Evolutionary conservation across 1,284 basidiomycete genomes (phyloP), one percentile per base, ranked within the genome.

Genomic region (Thelephora terrestris): DNA sequence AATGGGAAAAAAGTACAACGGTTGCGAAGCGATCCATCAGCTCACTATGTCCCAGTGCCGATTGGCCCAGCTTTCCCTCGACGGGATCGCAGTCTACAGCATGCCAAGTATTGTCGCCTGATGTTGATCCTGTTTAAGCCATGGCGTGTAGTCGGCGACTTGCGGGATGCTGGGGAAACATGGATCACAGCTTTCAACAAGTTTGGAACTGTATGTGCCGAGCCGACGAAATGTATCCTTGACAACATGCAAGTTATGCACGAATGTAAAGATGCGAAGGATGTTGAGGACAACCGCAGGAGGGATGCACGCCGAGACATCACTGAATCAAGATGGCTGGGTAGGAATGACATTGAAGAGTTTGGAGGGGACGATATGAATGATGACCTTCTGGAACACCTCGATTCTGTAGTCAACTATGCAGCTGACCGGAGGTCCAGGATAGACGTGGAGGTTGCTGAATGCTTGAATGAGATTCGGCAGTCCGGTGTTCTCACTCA

Each of bases 161-260:
- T 70, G 4, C 32, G 47, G 3, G 5, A 21, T 0, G 1, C 1
- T 2, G 21, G 36, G 1, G 23, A 60, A 18, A 43, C 50, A 2
- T 67, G 65, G 64, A 3, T 20, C 7, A 47, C 57, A 5, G 60
- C 56, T 6, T 62, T 61, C 29, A 10, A 51, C 0, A 7, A 36
- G 2, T 62, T 58, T 40, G 3, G 10, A 2, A 14, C 43, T 3
- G 10, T 9, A 5, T 47, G 46, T 50, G 14, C 37, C 17, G 0
- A 21, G 12, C 35, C 35, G 2, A 54, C 57, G 3, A 32, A 32
- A 12, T 14, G 12, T 3, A 32, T 32, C 2, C 58, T 69, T 44
- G 38, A 64, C 9, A 68, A 68, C 38, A 61, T 67, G 60, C 64
- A 68, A 40, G 9, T 66, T 0, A 18, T 64, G 6, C 64, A 67